A percentile compares a stretch with the other conserved stretches of the same genome.
These are phyloP conservation scores for Castanea crenata DNA, from an alignment of 306 rosid species.

Conservation along the genomic window DNA sequence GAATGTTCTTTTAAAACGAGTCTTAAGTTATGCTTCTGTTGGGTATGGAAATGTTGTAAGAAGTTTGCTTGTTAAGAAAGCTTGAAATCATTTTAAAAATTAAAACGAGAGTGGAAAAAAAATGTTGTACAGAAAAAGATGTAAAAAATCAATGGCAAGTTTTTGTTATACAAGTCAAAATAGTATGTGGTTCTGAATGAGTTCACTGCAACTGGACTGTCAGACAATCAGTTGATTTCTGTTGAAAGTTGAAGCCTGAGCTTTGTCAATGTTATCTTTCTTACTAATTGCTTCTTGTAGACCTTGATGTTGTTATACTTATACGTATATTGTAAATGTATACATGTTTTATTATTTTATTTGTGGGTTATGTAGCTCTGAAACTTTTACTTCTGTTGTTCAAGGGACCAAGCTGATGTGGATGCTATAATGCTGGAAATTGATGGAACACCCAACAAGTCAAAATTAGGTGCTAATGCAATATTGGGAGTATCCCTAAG, in stretches of 20 bases:
- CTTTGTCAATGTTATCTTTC: not conserved
- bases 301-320: not conserved
- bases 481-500: constrained; percentile 93
- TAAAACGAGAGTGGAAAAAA: no score
- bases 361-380: constrained; percentile 23
- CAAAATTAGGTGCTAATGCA: constrained; percentile 96
- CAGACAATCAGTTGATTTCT: not conserved
- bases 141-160: not conserved
- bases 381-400: constrained; percentile 20
- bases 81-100: no score
- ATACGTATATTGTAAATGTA: not conserved
- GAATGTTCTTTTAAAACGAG: not conserved
- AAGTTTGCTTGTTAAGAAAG: not conserved
- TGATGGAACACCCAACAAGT: constrained; percentile 95
- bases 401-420: constrained; percentile 83
- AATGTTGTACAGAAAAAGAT: no score
- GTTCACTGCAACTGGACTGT: not conserved
- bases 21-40: not conserved
- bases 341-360: not conserved
- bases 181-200: not conserved
- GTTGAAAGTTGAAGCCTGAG: constrained; percentile 3
- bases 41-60: not conserved
- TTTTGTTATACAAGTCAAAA: not conserved
- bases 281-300: not conserved
- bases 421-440: constrained; percentile 93